Evolutionary conservation across 1,284 basidiomycete species (phyloP).

Genomic region (Pisolithus thermaeus): DNA sequence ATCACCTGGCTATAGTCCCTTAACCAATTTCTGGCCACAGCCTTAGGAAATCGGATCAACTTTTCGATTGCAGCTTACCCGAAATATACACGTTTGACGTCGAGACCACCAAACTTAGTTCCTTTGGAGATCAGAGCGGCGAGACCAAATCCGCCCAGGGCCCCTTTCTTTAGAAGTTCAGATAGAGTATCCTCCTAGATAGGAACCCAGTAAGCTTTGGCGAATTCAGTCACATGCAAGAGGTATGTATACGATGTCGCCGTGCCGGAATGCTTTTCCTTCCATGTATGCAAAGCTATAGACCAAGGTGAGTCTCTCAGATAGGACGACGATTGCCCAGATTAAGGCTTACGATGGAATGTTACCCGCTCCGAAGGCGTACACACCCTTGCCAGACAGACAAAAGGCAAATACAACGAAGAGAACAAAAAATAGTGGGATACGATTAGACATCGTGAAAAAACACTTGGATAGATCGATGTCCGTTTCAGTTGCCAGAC

Average conservation of each 20-base stretch:
- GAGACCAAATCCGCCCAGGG: constrained; percentile 55
- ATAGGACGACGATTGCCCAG: background rate
- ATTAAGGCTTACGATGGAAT: constrained; percentile 54
- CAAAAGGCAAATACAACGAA: constrained; percentile 54
- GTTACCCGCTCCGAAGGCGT: constrained; percentile 73
- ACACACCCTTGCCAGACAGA: constrained; percentile 50
- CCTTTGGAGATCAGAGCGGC: constrained; percentile 59
- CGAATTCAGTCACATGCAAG: constrained; percentile 1
- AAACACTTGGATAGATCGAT: background rate
- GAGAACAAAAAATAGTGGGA: constrained; percentile 39
- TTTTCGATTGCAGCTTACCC: constrained; percentile 41
- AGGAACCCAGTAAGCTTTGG: background rate
- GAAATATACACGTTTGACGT: constrained; percentile 75
- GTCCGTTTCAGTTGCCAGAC: background rate
- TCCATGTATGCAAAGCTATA: constrained; percentile 67
- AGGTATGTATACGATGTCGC: constrained; percentile 65
- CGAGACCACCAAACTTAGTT: constrained; percentile 67
- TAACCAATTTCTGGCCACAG: constrained; percentile 59
- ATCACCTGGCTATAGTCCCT: constrained; percentile 75
- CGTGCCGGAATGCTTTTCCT: constrained; percentile 78
- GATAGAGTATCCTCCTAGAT: constrained; percentile 64
- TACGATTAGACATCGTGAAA: constrained; percentile 28
- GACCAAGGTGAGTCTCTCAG: background rate
- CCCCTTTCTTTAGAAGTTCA: constrained; percentile 59
- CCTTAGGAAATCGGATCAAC: constrained; percentile 2